phyloP scores from a whole-genome alignment of 2,329 filamentous ascomycete genomes.

The Colletotrichum zoysiae region DNA sequence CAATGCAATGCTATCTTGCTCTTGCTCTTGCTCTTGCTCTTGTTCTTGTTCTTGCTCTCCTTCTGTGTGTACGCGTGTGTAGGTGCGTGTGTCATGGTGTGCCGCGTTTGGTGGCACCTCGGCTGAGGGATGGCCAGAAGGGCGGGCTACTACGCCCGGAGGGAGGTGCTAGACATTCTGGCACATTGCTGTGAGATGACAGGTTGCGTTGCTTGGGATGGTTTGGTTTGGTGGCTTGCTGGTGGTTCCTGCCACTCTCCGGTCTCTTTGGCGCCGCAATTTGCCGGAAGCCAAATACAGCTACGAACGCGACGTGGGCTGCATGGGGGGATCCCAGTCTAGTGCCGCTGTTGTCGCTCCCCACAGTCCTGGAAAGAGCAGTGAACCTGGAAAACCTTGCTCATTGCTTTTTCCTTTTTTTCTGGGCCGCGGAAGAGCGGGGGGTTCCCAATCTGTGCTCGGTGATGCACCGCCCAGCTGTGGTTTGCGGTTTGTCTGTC shows the following conservation, averaged over 20 bases:
- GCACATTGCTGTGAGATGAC: slow-evolving; percentile 13
- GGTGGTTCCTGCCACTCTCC: slow-evolving; percentile 22
- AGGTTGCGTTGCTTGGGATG: not conserved
- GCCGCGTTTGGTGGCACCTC: slow-evolving; percentile 9
- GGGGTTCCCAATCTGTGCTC: not conserved
- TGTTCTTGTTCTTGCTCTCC: not conserved
- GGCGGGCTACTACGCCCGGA: slow-evolving; percentile 2
- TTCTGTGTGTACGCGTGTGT: not conserved
- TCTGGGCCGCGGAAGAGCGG: slow-evolving; percentile 21
- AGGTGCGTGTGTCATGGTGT: not conserved
- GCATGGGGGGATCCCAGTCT: slow-evolving; percentile 36
- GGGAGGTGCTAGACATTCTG: slow-evolving; percentile 22
- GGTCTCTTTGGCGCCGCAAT: slow-evolving; percentile 16
- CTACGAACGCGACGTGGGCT: slow-evolving; percentile 16
- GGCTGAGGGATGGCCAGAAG: not conserved
- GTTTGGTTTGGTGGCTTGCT: slow-evolving; percentile 12
- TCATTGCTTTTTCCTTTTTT: slow-evolving; percentile 33
- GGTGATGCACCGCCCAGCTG: not conserved
- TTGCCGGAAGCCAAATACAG: slow-evolving; percentile 16
- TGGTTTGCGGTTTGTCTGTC: slow-evolving; percentile 1
- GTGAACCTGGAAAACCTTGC: slow-evolving; percentile 40
- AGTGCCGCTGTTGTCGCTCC: slow-evolving; percentile 23
- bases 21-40: not conserved
- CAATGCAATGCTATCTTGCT: not conserved
- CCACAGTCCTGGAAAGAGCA: slow-evolving; percentile 34